Evolutionary conservation across 2,329 filamentous ascomycete species (phyloP), one percentile per base, ranked within the genome.

Genomic region (Thermomyces lanuginosus): DNA sequence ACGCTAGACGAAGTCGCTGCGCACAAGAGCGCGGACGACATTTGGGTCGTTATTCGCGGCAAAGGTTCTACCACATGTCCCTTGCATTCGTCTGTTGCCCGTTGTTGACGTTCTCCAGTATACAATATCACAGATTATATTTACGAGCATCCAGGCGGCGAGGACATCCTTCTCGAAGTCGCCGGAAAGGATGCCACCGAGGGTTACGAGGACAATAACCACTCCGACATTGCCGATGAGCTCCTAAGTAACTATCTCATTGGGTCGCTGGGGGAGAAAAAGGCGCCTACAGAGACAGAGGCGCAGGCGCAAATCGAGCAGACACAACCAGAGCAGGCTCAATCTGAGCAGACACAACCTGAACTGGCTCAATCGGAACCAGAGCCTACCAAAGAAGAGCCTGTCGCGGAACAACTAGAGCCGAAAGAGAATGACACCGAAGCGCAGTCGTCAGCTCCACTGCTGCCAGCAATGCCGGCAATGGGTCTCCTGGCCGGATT

Each of bases 101-200:
- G 19, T 8, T 23, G 21, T 24, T 16, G 22, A 27, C 22, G 24
- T 4, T 9, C 3, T 9, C 8, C 18, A 67, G 69, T 75, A 2
- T 73, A 71, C 38, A 54, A 74, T 42, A 50, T 72, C 7, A 63
- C 69, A 1, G 56, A 60, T 22, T 75, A 72, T 35, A 33, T 67
- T 1, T 49, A 63, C 13, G 68, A 74, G 30, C 71, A 75, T 34
- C 71, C 71, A 3, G 53, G 54, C 9, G 57, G 57, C 9, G 40
- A 39, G 19, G 55, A 58, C 4, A 42, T 55, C 8, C 40, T 61
- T 1, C 24, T 49, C 16, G 53, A 60, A 27, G 40, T 51, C 21
- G 57, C 53, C 17, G 57, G 57, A 13, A 43, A 41, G 21, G 56
- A 60, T 32, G 56, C 52, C 1, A 59, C 56, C 1, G 43, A 36